A percentile compares a stretch with the other conserved stretches of the same genome.
Evolutionary conservation across 176 grass and related monocot species (phyloP).

Genomic region (Oryza rufipogon): DNA sequence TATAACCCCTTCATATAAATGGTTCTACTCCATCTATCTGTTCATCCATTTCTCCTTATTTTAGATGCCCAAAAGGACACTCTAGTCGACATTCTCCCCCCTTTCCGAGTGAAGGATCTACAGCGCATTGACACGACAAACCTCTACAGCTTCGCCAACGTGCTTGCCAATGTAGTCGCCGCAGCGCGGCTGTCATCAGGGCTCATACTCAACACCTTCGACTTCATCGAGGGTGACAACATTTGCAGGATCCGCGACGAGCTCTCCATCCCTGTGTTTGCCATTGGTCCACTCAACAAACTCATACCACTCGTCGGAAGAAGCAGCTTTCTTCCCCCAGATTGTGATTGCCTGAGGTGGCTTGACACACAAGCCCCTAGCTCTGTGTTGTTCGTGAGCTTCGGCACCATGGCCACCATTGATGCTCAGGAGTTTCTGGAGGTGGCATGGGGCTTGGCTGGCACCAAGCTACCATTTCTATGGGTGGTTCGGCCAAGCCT

Average conservation of each 20-base stretch:
- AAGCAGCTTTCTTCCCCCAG: not conserved
- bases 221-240: not conserved
- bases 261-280: not conserved
- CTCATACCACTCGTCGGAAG: not conserved
- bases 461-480: not conserved
- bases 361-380: conserved; percentile 6
- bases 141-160: no score
- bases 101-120: no score
- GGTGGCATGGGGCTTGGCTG: conserved; percentile 20
- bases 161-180: not conserved
- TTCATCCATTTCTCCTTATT: no score
- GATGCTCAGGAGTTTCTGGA: conserved; percentile 13
- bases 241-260: not conserved
- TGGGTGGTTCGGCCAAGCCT: conserved; percentile 23
- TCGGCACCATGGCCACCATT: conserved; percentile 15
- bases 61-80: not conserved
- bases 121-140: no score
- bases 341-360: not conserved
- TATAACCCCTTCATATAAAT: no score
- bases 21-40: no score
- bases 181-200: not conserved
- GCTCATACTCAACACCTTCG: conserved; percentile 34
- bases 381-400: conserved; percentile 15
- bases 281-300: conserved; percentile 23
- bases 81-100: no score